Evolutionary conservation across 2,329 filamentous ascomycete species (phyloP).

Genomic region (Fusarium sp.): DNA sequence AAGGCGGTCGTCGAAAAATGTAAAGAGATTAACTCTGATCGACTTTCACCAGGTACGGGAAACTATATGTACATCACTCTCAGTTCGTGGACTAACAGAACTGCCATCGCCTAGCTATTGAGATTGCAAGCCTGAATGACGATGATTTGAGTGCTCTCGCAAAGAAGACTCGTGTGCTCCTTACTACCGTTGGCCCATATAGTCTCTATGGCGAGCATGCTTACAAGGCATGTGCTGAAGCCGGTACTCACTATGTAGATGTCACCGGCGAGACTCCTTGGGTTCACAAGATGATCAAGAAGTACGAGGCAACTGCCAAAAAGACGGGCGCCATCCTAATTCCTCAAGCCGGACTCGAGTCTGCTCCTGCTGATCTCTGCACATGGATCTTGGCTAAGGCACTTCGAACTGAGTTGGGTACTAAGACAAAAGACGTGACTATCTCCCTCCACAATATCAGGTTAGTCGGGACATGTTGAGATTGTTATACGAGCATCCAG

Average conservation of each 20-base stretch:
- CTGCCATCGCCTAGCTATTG: slow-evolving; percentile 58
- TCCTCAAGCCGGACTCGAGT: slow-evolving; percentile 73
- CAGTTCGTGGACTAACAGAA: not conserved
- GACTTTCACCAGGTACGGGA: slow-evolving; percentile 73
- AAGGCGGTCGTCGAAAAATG: slow-evolving; percentile 75
- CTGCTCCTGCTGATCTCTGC: slow-evolving; percentile 70
- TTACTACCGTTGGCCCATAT: slow-evolving; percentile 72
- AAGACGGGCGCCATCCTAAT: slow-evolving; percentile 69
- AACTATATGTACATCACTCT: not conserved
- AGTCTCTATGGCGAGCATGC: slow-evolving; percentile 67
- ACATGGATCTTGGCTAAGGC: slow-evolving; percentile 66
- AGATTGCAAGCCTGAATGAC: slow-evolving; percentile 63
- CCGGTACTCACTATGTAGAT: slow-evolving; percentile 74
- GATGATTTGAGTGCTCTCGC: slow-evolving; percentile 62
- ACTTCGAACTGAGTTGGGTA: slow-evolving; percentile 63
- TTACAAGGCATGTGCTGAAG: slow-evolving; percentile 71
- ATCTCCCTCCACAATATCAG: slow-evolving; percentile 61
- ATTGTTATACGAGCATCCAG: not conserved
- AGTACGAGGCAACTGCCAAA: slow-evolving; percentile 67
- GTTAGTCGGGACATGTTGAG: slow-evolving; percentile 46
- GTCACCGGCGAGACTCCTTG: slow-evolving; percentile 72
- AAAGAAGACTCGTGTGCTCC: slow-evolving; percentile 67
- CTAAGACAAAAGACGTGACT: slow-evolving; percentile 65
- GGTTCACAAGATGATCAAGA: slow-evolving; percentile 70
- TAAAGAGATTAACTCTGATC: slow-evolving; percentile 75